Base-by-base conservation (phyloP, 73 alveolate species). In the Effrenium voratum region DNA sequence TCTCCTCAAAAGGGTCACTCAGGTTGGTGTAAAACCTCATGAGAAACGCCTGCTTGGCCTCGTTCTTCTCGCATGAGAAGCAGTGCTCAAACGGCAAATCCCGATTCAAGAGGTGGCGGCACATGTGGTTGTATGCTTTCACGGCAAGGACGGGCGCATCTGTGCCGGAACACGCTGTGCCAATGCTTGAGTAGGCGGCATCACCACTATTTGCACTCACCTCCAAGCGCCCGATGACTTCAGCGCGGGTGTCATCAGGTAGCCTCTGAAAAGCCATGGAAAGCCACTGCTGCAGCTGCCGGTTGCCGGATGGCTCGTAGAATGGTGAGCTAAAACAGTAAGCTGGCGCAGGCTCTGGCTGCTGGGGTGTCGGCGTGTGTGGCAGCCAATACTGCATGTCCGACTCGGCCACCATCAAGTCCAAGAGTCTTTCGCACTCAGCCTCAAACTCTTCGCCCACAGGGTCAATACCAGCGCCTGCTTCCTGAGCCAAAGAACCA, bases 111-210 rank as follows among this genome's bases (percentile, higher is more conserved):
- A 72, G 16, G 19, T 34, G 46, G 24, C 6, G 24, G 43, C 83
- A 72, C 13, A 49, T 49, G 50, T 72, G 13, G 26, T 24, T 3
- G n/a, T 24, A 72, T 5, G 83, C 83, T 72, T 72, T 72, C 50
- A 26, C 83, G 83, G n/a, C 83, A 46, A 72, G n/a, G 3, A 72
- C 83, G 3, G 52, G 50, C 3, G 12, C 46, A 38, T 72, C 83
- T 72, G 83, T 72, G 50, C 83, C 83, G 49, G 43, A 15, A 49
- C 83, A 72, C 13, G 83, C 83, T 6, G 52, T 72, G 46, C 83
- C 83, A 5, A 72, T 26, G 24, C 3, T 30, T 5, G n/a, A 3
- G 52, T 72, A 24, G 5, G 46, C 52, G n/a, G n/a, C n/a, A n/a
- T n/a, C n/a, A n/a, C n/a, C n/a, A n/a, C n/a, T n/a, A n/a, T n/a